Percentiles rank a stretch among this genome's conserved stretches.
Evolutionary conservation across 179 eudicot species (phyloP).

Genomic region (Vitellaria paradoxa): DNA sequence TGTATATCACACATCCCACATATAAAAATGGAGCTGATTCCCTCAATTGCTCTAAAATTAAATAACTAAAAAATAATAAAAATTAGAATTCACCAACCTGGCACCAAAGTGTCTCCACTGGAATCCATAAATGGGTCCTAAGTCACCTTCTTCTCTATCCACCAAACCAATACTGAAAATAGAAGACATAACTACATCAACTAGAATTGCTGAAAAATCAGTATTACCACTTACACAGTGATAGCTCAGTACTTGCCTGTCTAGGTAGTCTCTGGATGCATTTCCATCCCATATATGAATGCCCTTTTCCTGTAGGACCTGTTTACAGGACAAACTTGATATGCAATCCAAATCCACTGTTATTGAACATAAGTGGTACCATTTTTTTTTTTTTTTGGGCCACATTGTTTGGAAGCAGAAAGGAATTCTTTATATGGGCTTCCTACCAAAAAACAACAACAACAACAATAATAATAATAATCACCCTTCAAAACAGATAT

Average conservation of each 20-base stretch:
- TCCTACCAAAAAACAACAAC: not conserved
- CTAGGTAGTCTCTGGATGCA: conserved; percentile 89
- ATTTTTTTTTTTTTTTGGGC: not conserved
- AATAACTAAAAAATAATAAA: not conserved
- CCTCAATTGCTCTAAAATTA: not conserved
- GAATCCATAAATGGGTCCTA: conserved; percentile 94
- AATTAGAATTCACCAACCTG: conserved; percentile 40
- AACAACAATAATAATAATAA: not conserved
- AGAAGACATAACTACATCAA: conserved; percentile 1
- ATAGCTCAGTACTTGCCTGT: conserved; percentile 43
- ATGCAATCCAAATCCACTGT: not conserved
- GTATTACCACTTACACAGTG: not conserved
- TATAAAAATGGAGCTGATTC: not conserved
- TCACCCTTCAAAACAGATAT: not conserved
- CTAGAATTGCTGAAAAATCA: not conserved
- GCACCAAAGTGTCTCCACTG: conserved; percentile 99
- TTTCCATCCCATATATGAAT: conserved; percentile 94
- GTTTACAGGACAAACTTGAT: conserved; percentile 7
- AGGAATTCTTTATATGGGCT: not conserved
- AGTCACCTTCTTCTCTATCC: conserved; percentile 90
- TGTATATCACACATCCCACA: conserved; percentile 25
- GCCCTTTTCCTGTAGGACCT: conserved; percentile 88
- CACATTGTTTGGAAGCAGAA: not conserved
- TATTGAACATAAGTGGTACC: not conserved
- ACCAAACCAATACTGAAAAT: conserved; percentile 73